Evolutionary conservation across 192 early-diverging fungal species (phyloP).

Genomic region (Mortierella alpina): DNA sequence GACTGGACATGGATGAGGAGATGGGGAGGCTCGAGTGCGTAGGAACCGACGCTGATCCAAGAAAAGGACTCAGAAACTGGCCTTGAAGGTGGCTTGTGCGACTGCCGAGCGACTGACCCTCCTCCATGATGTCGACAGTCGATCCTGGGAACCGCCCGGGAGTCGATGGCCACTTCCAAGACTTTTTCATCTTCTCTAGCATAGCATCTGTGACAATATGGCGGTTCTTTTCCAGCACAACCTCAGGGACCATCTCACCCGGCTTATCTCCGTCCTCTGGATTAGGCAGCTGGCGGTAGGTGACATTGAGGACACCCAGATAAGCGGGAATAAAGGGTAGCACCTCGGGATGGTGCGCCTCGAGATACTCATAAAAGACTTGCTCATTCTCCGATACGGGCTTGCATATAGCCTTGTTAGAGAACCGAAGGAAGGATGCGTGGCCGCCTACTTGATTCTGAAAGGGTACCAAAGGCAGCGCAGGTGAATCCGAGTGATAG

Average conservation of each 20-base stretch:
- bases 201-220: conserved; percentile 85
- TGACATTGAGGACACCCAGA: conserved; percentile 94
- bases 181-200: conserved; percentile 58
- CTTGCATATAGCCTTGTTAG: conserved; percentile 97
- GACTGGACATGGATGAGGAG: conserved; percentile 27
- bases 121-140: conserved; percentile 54
- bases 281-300: conserved; percentile 66
- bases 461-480: conserved; percentile 80
- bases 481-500: conserved; percentile 62
- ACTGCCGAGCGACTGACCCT: conserved; percentile 33
- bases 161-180: conserved; percentile 53
- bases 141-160: conserved; percentile 43
- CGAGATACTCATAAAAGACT: conserved; percentile 91
- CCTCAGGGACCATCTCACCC: conserved; percentile 70
- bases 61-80: conserved; percentile 14
- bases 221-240: conserved; percentile 90
- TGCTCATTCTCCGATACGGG: conserved; percentile 87
- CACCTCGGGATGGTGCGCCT: conserved; percentile 73
- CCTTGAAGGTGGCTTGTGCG: neutral
- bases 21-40: conserved; percentile 44
- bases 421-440: conserved; percentile 94
- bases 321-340: conserved; percentile 92
- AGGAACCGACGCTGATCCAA: conserved; percentile 51
- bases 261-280: conserved; percentile 53
- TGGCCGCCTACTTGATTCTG: conserved; percentile 97